These are phyloP conservation scores for Chaetomidium leptoderma DNA, from an alignment of 495 filamentous ascomycete species.

Conservation along the genomic window DNA sequence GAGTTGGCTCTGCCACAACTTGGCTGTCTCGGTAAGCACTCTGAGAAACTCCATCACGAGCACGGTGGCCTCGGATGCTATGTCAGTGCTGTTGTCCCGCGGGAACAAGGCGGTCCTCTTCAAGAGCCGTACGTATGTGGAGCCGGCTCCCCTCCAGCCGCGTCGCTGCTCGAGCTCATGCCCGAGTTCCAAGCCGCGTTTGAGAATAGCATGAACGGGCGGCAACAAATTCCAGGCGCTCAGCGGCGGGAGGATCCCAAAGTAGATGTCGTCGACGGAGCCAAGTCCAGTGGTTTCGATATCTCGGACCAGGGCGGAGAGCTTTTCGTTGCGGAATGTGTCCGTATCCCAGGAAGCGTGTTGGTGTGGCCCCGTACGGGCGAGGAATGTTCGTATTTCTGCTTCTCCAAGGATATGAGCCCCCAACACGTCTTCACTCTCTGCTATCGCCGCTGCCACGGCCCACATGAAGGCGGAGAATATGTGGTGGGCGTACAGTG, in stretches of 20 bases:
- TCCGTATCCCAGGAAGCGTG: background rate
- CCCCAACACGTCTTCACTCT: too few relatives aligned
- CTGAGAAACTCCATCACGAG: background rate
- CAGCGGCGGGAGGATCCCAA: background rate
- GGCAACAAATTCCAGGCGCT: background rate
- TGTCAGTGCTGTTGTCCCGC: background rate
- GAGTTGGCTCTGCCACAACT: too few relatives aligned
- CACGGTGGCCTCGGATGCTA: background rate
- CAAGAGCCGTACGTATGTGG: background rate
- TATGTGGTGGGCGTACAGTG: background rate
- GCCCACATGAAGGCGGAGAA: constrained; percentile 1
- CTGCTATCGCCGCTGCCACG: background rate
- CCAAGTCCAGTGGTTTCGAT: background rate
- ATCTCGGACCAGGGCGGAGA: background rate
- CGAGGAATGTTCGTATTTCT: background rate
- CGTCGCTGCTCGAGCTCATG: background rate
- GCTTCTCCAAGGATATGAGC: too few relatives aligned
- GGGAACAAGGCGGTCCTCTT: background rate
- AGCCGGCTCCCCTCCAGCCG: background rate
- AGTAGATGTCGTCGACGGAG: background rate
- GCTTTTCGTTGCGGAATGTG: background rate
- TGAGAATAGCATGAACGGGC: background rate
- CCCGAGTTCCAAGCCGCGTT: background rate
- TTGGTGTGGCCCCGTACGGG: too few relatives aligned
- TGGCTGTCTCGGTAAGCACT: too few relatives aligned